These are phyloP conservation scores for Gnaphalium uliginosum DNA, from an alignment of 129 eudicot genomes.

Conservation along the genomic window DNA sequence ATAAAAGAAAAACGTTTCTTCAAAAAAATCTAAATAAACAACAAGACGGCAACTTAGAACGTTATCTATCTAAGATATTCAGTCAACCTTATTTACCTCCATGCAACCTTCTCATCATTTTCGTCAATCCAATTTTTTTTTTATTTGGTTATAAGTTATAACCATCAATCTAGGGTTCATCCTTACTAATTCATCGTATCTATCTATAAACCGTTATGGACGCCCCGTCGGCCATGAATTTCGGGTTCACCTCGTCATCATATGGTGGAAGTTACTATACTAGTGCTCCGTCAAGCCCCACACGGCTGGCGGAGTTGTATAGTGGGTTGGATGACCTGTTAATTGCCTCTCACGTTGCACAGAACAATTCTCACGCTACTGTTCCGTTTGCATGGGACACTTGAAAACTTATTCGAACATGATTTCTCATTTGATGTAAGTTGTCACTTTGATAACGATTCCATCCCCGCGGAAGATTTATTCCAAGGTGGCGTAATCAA, in stretches of 20 bases:
- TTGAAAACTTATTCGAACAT: conserved; percentile 20
- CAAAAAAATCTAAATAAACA: neutral
- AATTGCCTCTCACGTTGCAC: neutral
- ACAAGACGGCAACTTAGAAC: conserved; percentile 31
- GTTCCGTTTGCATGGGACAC: conserved; percentile 42
- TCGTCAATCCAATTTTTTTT: conserved; percentile 4
- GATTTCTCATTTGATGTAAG: conserved; percentile 62
- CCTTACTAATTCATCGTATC: neutral
- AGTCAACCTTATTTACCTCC: conserved; percentile 24
- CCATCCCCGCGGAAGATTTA: conserved; percentile 56
- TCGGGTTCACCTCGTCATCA: conserved; percentile 47
- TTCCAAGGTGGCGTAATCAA: conserved; percentile 58
- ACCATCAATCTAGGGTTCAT: conserved; percentile 8
- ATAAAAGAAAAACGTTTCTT: conserved; percentile 16
- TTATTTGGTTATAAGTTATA: conserved; percentile 9
- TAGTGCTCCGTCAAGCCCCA: conserved; percentile 74
- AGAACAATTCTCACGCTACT: neutral
- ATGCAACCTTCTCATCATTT: conserved; percentile 21
- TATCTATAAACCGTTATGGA: conserved; percentile 9
- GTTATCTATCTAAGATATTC: neutral
- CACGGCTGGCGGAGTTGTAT: conserved; percentile 28
- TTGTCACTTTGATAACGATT: conserved; percentile 27
- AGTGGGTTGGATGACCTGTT: conserved; percentile 42
- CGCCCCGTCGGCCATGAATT: conserved; percentile 31
- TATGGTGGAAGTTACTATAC: conserved; percentile 27